Conservation (phyloP, 257 asterid genomes). For the Rubia yunnanensis region DNA sequence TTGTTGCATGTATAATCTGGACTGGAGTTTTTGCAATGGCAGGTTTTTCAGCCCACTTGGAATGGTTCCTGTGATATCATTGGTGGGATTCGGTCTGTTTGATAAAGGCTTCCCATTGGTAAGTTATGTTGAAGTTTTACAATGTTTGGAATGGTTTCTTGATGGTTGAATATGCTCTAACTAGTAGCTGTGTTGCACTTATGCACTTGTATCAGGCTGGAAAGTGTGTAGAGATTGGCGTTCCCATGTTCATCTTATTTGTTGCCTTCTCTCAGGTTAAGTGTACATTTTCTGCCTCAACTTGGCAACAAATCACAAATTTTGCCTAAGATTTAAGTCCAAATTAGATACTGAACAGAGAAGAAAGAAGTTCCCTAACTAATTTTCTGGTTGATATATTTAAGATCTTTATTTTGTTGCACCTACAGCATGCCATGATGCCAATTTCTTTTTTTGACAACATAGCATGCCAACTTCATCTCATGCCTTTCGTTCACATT, state of each 20-base stretch:
- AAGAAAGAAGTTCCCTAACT: neutral
- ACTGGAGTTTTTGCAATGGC: constrained; percentile 12
- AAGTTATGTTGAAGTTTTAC: constrained; percentile 7
- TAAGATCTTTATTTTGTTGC: neutral
- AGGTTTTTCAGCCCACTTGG: constrained; percentile 99
- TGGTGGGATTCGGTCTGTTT: constrained; percentile 86
- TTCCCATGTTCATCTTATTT: constrained; percentile 83
- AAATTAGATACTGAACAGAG: neutral
- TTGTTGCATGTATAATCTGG: neutral
- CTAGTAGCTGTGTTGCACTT: constrained; percentile 4
- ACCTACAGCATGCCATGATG: too few relatives aligned
- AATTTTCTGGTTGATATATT: neutral
- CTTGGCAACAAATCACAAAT: neutral
- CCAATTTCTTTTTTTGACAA: too few relatives aligned
- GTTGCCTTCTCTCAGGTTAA: constrained; percentile 84
- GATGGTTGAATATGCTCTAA: constrained; percentile 9
- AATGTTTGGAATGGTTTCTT: neutral
- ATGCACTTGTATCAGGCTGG: constrained; percentile 53
- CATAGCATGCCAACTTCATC: too few relatives aligned
- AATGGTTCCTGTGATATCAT: constrained; percentile 86
- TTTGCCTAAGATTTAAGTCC: neutral
- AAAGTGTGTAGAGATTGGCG: constrained; percentile 83
- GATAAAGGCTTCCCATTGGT: constrained; percentile 96
- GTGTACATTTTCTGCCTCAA: neutral
- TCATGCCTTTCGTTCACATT: neutral